A percentile compares a stretch with the other conserved stretches of the same genome.
phyloP scores from a whole-genome alignment of 805 yeast genomes.

The Sugiyamaella americana region DNA sequence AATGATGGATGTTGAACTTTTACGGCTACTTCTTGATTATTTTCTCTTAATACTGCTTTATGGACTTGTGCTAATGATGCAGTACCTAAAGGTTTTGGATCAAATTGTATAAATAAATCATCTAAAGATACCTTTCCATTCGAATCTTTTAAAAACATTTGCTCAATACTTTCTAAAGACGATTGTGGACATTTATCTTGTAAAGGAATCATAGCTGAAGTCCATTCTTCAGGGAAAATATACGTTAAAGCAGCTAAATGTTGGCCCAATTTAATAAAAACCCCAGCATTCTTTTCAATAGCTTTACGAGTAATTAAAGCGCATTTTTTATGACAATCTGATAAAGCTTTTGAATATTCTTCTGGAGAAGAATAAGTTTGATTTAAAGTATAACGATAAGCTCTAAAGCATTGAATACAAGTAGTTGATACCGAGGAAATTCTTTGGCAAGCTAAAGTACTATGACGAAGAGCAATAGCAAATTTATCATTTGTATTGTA shows the following conservation, averaged over 20 bases:
- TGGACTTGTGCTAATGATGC: constrained; percentile 98
- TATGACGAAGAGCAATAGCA: constrained; percentile 21
- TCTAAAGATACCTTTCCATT: constrained; percentile 43
- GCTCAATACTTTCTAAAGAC: constrained; percentile 57
- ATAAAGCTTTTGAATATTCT: constrained; percentile 47
- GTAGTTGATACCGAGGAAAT: constrained; percentile 39
- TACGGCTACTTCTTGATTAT: constrained; percentile 78
- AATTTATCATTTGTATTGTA: constrained; percentile 23
- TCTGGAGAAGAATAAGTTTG: constrained; percentile 39
- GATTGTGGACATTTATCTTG: constrained; percentile 89
- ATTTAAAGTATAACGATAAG: constrained; percentile 56
- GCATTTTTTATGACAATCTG: constrained; percentile 64
- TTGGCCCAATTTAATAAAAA: constrained; percentile 91
- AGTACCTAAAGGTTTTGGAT: constrained; percentile 78
- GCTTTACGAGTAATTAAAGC: constrained; percentile 77
- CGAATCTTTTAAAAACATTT: constrained; percentile 63
- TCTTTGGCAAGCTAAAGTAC: constrained; percentile 24
- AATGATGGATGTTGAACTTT: constrained; percentile 91
- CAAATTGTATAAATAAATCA: constrained; percentile 62
- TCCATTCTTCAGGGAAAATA: constrained; percentile 89
- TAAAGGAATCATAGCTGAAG: constrained; percentile 84
- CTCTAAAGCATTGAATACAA: constrained; percentile 62
- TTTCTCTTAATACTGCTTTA: constrained; percentile 52
- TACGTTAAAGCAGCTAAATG: constrained; percentile 91
- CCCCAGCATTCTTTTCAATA: constrained; percentile 80